A percentile compares a stretch with the other conserved stretches of the same genome.
These are phyloP conservation scores for Neurospora sp. DNA, from an alignment of 495 filamentous ascomycete genomes.

Conservation along the genomic window DNA sequence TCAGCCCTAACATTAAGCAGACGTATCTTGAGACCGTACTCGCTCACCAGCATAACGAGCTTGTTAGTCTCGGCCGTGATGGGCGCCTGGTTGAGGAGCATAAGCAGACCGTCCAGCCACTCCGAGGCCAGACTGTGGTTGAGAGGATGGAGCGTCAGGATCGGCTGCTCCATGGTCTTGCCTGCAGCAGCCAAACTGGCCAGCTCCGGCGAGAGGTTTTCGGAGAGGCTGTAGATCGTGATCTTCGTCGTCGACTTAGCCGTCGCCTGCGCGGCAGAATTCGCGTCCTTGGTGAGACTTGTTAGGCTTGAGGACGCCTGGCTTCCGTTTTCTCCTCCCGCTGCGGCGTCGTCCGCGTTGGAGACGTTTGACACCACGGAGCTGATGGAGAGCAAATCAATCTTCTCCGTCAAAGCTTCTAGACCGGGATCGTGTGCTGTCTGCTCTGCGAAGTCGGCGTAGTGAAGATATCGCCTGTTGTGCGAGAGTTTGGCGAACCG, in stretches of 20 bases:
- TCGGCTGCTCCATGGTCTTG: slow-evolving; percentile 41
- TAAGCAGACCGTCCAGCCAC: slow-evolving; percentile 91
- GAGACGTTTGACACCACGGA: slow-evolving; percentile 92
- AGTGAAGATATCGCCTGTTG: slow-evolving; percentile 85
- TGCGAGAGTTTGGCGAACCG: slow-evolving; percentile 83
- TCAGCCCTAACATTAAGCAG: slow-evolving; percentile 88
- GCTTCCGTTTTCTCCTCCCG: slow-evolving; percentile 1
- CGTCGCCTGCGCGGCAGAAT: slow-evolving; percentile 18
- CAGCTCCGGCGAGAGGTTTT: slow-evolving; percentile 5
- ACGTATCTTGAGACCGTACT: slow-evolving; percentile 88
- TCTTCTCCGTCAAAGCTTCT: slow-evolving; percentile 66
- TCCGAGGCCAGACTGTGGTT: slow-evolving; percentile 81
- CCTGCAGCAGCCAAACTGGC: neutral
- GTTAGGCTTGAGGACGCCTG: slow-evolving; percentile 13
- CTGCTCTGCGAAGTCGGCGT: slow-evolving; percentile 70
- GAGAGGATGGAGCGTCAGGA: slow-evolving; percentile 74
- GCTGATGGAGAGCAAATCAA: slow-evolving; percentile 81
- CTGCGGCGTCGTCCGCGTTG: slow-evolving; percentile 34
- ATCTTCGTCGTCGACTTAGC: slow-evolving; percentile 66
- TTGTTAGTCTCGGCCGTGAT: slow-evolving; percentile 95
- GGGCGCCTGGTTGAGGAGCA: slow-evolving; percentile 89
- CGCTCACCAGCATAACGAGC: slow-evolving; percentile 69
- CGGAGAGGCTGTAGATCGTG: slow-evolving; percentile 70
- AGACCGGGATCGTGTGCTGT: slow-evolving; percentile 56
- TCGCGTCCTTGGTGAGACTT: slow-evolving; percentile 18